A percentile compares a stretch with the other conserved stretches of the same genome.
phyloP scores from a whole-genome alignment of 495 filamentous ascomycete species.

The Lichina pygmaea region DNA sequence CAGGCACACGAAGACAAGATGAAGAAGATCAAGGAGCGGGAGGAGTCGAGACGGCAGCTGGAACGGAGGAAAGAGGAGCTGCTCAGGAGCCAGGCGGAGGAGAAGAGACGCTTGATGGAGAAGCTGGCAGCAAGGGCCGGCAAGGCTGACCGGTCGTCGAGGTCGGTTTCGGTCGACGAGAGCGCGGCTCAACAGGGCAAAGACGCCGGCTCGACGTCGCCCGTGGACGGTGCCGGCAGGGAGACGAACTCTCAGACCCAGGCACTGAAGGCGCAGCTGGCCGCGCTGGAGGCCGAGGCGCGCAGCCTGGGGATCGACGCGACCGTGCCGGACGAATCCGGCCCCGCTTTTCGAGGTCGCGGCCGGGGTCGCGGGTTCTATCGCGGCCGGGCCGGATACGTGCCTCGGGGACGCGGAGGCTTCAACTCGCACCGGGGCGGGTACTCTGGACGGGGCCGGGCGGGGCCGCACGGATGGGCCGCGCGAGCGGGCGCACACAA shows the following conservation, averaged over 20 bases:
- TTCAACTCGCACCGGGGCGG: conserved; percentile 19
- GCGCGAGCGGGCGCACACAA: conserved; percentile 32
- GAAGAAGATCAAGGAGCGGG: conserved; percentile 45
- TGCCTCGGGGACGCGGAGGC: conserved; percentile 7
- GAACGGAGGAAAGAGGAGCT: conserved; percentile 55
- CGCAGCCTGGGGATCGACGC: conserved; percentile 49
- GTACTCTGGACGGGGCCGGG: conserved; percentile 30
- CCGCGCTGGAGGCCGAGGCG: conserved; percentile 64
- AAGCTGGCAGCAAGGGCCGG: conserved; percentile 23
- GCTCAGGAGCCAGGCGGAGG: conserved; percentile 45
- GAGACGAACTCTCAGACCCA: conserved; percentile 32
- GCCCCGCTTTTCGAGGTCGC: conserved; percentile 6
- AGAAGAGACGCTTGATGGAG: conserved; percentile 40
- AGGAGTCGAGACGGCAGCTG: conserved; percentile 41
- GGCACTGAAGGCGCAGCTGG: conserved; percentile 51
- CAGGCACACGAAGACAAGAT: conserved; percentile 50
- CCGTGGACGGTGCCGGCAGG: conserved; percentile 13
- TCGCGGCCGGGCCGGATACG: conserved; percentile 21
- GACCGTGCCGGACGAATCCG: conserved; percentile 12
- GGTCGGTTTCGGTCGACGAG: not conserved
- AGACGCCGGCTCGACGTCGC: conserved; percentile 10
- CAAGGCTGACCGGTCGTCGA: not conserved
- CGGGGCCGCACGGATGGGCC: conserved; percentile 12
- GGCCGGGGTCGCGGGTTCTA: conserved; percentile 19
- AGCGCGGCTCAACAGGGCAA: conserved; percentile 1